Base-by-base conservation (phyloP, 2,329 filamentous ascomycete species). In the Phialemoniopsis sp. region DNA sequence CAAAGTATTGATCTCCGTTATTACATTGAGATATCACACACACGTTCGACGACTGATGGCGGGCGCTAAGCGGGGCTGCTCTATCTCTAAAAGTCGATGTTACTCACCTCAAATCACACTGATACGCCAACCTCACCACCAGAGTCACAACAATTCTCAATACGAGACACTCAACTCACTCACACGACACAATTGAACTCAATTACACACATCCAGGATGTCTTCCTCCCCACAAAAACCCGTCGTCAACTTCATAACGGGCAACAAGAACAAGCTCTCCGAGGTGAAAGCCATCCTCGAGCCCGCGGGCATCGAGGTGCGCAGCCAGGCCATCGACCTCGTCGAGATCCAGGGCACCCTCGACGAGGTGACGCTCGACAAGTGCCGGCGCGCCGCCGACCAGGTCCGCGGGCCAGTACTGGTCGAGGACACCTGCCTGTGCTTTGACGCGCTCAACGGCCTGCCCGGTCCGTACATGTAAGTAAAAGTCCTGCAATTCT, bases 381-480 rank as follows among this genome's bases (percentile, higher is more conserved):
- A 98, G 68, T 91, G 87, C 62, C 80, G 78, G 44, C 76, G 82
- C 53, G 93, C 93, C 39, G 90, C 89, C 31, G 82, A 87, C 21
- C 44, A 94, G 89, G 66, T 93, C 35, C 72, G 85, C 54, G 89
- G 89, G 1, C 90, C 94, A 4, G 93, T 96, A 8, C 73, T 98
- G 30, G 91, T 95, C 10, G 93, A 98, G 66, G 93, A 98, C 63
- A 98, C 93, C 13, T 89, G 89, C 50, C 73, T 98, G 36, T 94
- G 89, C 69, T 98, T 96, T 60, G 84, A 87, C 57, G 90, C 91
- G 15, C 76, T 96, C 45, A 81, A 87, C 43, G 90, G 89, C n/a
- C 74, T 98, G 21, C 93, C 93, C 3, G 93, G 93, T 2, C 89
- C 91, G 31, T 98, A 98, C 62, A 95, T 98, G 91, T 95, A 73